phyloP scores from a whole-genome alignment of 305 asterid genomes.

The Solanum hybrid region DNA sequence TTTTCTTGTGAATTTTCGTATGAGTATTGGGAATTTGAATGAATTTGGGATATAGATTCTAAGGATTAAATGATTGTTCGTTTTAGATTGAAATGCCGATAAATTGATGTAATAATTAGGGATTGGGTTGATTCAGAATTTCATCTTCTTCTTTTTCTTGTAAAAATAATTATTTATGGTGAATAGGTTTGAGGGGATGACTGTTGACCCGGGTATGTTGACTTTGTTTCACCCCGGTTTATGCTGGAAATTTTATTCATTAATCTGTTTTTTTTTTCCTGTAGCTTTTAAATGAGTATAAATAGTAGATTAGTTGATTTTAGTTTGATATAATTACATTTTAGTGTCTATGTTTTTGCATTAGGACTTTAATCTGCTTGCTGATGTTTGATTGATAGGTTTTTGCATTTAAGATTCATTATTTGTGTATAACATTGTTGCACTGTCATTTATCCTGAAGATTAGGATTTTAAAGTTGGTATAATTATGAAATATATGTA shows the following conservation, averaged over 20 bases:
- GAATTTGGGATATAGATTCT: neutral
- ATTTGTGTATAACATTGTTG: neutral
- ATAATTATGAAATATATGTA: neutral
- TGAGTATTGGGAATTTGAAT: neutral
- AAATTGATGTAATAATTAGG: neutral
- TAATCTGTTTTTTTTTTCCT: neutral
- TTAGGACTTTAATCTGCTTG: neutral
- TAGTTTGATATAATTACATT: neutral
- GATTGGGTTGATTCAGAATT: neutral
- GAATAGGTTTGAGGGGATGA: neutral
- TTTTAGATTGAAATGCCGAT: neutral
- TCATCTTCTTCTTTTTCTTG: neutral
- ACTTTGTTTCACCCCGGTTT: neutral
- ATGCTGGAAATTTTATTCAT: neutral
- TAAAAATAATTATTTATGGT: neutral
- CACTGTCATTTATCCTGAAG: neutral
- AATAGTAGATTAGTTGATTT: neutral
- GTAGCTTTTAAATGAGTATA: neutral
- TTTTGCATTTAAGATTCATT: neutral
- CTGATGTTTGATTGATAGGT: neutral
- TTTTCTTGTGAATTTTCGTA: neutral
- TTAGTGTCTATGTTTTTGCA: neutral
- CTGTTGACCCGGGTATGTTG: neutral
- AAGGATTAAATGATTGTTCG: neutral
- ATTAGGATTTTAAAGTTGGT: neutral